These are phyloP conservation scores for Arthrinium phaeospermum DNA, from an alignment of 2,329 filamentous ascomycete species.

Conservation along the genomic window DNA sequence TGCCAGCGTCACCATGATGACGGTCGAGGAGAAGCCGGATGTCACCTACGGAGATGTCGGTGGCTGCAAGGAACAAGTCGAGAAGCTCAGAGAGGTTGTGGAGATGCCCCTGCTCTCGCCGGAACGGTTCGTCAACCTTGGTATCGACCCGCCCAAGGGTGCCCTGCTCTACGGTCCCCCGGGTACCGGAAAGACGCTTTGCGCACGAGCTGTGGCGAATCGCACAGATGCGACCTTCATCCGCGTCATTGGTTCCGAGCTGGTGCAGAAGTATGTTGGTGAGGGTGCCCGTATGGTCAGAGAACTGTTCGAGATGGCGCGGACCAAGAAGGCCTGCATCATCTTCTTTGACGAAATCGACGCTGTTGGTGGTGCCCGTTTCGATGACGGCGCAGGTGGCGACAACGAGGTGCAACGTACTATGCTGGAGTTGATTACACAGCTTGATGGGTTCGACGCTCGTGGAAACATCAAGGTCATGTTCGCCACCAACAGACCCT, in stretches of 20 bases:
- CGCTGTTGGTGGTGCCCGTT: slow-evolving; percentile 92
- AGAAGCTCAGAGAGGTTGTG: slow-evolving; percentile 97
- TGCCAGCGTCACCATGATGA: slow-evolving; percentile 99
- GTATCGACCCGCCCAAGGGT: slow-evolving; percentile 97
- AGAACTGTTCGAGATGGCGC: slow-evolving; percentile 98
- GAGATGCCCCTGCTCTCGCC: slow-evolving; percentile 97
- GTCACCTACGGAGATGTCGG: slow-evolving; percentile 99
- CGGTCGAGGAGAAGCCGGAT: slow-evolving; percentile 98
- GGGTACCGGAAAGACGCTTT: slow-evolving; percentile 98
- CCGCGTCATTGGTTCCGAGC: slow-evolving; percentile 94
- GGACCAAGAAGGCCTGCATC: slow-evolving; percentile 99
- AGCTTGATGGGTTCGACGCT: slow-evolving; percentile 94
- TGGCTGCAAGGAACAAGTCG: slow-evolving; percentile 99
- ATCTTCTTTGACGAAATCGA: slow-evolving; percentile 99
- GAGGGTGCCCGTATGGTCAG: slow-evolving; percentile 98
- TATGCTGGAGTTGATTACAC: slow-evolving; percentile 97
- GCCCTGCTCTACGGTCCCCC: slow-evolving; percentile 95
- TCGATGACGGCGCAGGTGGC: slow-evolving; percentile 94
- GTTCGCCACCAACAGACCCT: slow-evolving; percentile 97
- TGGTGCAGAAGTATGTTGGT: slow-evolving; percentile 99
- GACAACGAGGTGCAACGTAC: slow-evolving; percentile 98
- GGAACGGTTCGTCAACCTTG: slow-evolving; percentile 97
- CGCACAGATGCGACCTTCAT: slow-evolving; percentile 98
- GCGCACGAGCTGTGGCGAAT: slow-evolving; percentile 95
- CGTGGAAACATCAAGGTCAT: slow-evolving; percentile 99